These are phyloP conservation scores for Aquilaria yunnanensis DNA, from an alignment of 345 rosid species.

Conservation along the genomic window DNA sequence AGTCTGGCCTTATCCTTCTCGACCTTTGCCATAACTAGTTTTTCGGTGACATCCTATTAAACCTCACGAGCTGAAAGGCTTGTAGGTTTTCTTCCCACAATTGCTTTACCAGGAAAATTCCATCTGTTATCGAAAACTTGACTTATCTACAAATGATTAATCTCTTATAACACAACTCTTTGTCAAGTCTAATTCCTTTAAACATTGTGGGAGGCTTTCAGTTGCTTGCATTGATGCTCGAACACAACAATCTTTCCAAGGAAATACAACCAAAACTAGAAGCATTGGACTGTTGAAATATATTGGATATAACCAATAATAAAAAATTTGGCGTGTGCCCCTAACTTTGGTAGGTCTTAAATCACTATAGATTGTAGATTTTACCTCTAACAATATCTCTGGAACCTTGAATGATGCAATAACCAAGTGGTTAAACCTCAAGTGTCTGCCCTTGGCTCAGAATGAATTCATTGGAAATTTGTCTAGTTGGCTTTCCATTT, in stretches of 20 bases:
- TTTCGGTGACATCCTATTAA: conserved; percentile 61
- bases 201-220: conserved; percentile 87
- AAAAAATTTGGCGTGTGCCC: conserved; percentile 73
- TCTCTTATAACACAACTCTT: conserved; percentile 54
- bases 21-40: conserved; percentile 74
- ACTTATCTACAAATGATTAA: conserved; percentile 84
- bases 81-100: conserved; percentile 89
- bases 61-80: conserved; percentile 62
- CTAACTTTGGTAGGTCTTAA: conserved; percentile 79
- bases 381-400: conserved; percentile 75
- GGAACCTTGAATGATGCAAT: conserved; percentile 80
- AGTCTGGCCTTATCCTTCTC: conserved; percentile 69
- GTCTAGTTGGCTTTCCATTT: conserved; percentile 73
- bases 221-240: conserved; percentile 64
- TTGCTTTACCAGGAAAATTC: conserved; percentile 67
- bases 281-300: conserved; percentile 70
- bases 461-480: conserved; percentile 71
- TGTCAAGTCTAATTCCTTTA: conserved; percentile 74
- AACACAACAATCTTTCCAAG: conserved; percentile 72
- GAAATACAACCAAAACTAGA: conserved; percentile 91
- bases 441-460: conserved; percentile 65
- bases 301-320: conserved; percentile 80
- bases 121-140: conserved; percentile 72
- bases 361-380: conserved; percentile 82
- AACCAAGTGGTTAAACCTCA: conserved; percentile 76